phyloP scores from a whole-genome alignment of 1,139 yeast genomes.

The Blastobotrys proliferans region DNA sequence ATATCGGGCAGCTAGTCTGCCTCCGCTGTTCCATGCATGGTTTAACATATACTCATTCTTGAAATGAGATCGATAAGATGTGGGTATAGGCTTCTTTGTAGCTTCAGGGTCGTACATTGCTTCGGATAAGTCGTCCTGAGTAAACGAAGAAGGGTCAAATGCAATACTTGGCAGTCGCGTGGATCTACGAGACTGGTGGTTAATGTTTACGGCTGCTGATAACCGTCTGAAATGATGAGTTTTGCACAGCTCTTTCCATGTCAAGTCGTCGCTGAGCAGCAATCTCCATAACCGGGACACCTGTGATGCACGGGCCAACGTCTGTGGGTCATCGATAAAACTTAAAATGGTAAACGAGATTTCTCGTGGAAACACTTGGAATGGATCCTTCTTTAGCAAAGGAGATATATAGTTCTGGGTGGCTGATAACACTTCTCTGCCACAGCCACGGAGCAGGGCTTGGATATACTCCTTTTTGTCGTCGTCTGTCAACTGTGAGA shows the following conservation, averaged over 20 bases:
- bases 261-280: constrained; percentile 39
- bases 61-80: constrained; percentile 40
- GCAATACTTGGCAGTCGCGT: constrained; percentile 21
- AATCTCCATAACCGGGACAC: constrained; percentile 42
- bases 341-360: constrained; percentile 77
- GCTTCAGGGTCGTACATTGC: constrained; percentile 37
- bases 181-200: constrained; percentile 12
- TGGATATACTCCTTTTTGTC: constrained; percentile 26
- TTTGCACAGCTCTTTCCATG: constrained; percentile 42
- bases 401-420: constrained; percentile 72
- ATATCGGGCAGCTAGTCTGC: constrained; percentile 40
- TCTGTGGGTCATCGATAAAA: constrained; percentile 57
- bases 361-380: constrained; percentile 78
- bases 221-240: constrained; percentile 38
- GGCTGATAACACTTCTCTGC: constrained; percentile 61
- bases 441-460: constrained; percentile 30
- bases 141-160: constrained; percentile 11
- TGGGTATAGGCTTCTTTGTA: constrained; percentile 33
- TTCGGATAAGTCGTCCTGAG: constrained; percentile 29
- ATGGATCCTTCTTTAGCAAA: constrained; percentile 79
- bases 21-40: constrained; percentile 41
- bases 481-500: constrained; percentile 17
- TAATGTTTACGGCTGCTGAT: constrained; percentile 34
- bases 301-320: constrained; percentile 42
- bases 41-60: constrained; percentile 41